Percentiles rank a stretch among this genome's conserved stretches.
phyloP scores from a whole-genome alignment of 805 yeast genomes.

The Middelhovenomyces tepae region DNA sequence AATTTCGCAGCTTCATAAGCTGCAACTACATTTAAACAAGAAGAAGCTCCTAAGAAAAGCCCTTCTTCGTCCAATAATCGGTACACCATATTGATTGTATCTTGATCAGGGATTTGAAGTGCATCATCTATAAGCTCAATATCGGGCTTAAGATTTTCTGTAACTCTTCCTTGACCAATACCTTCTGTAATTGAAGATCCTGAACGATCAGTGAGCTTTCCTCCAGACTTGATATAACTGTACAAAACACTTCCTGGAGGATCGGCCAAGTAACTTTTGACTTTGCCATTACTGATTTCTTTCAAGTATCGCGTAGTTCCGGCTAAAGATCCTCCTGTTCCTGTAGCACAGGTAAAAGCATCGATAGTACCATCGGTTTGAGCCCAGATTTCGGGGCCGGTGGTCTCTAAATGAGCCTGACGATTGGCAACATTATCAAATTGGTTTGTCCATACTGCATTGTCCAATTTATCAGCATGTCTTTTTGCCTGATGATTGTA shows the following conservation, averaged over 20 bases:
- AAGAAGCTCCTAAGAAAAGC: slow-evolving; percentile 81
- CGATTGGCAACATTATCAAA: slow-evolving; percentile 84
- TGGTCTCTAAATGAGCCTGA: slow-evolving; percentile 79
- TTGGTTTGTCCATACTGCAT: slow-evolving; percentile 91
- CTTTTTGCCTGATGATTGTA: slow-evolving; percentile 81
- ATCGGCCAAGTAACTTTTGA: slow-evolving; percentile 69
- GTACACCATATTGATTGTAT: slow-evolving; percentile 76
- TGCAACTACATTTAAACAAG: slow-evolving; percentile 84
- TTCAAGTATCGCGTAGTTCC: slow-evolving; percentile 77
- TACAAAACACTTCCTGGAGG: slow-evolving; percentile 89
- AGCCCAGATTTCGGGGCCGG: slow-evolving; percentile 90
- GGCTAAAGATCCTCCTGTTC: slow-evolving; percentile 89
- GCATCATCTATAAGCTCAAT: slow-evolving; percentile 73
- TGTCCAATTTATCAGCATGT: slow-evolving; percentile 66
- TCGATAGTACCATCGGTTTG: slow-evolving; percentile 71
- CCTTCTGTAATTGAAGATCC: slow-evolving; percentile 94
- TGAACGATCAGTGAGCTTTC: slow-evolving; percentile 55
- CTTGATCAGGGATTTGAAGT: slow-evolving; percentile 65
- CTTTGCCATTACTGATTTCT: slow-evolving; percentile 51
- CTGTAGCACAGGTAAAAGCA: slow-evolving; percentile 85
- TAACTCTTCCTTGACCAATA: slow-evolving; percentile 91
- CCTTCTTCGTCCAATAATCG: slow-evolving; percentile 84
- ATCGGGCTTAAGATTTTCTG: slow-evolving; percentile 70
- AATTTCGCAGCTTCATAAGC: slow-evolving; percentile 67
- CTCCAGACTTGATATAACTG: slow-evolving; percentile 64